A percentile compares a stretch with the other conserved stretches of the same genome.
These are phyloP conservation scores for Chaetomium fimeti DNA, from an alignment of 495 filamentous ascomycete genomes.

Conservation along the genomic window DNA sequence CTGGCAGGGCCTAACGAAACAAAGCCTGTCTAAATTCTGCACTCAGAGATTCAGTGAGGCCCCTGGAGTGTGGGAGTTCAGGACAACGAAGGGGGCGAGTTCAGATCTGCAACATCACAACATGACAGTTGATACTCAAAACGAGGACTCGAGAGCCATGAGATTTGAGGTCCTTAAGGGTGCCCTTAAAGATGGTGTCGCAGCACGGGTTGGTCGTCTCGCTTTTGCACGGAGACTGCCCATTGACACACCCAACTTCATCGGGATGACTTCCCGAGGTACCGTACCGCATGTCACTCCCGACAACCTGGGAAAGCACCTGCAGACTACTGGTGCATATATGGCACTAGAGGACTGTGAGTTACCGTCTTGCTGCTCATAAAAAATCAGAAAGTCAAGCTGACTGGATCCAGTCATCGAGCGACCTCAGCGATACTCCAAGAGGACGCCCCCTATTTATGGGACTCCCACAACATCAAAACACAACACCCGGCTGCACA, in stretches of 20 bases:
- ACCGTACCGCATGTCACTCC: slow-evolving; percentile 82
- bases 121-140: slow-evolving; percentile 26
- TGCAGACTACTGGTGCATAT: slow-evolving; percentile 66
- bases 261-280: slow-evolving; percentile 78
- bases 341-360: slow-evolving; percentile 91
- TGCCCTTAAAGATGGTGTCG: slow-evolving; percentile 34
- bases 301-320: slow-evolving; percentile 69
- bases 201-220: slow-evolving; percentile 62
- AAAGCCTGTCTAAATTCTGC: not conserved
- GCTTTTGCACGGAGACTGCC: slow-evolving; percentile 56
- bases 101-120: slow-evolving; percentile 1
- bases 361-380: slow-evolving; percentile 24
- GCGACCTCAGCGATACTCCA: slow-evolving; percentile 51
- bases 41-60: not conserved
- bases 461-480: slow-evolving; percentile 36
- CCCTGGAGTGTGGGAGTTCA: not conserved
- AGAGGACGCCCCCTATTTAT: slow-evolving; percentile 43
- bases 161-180: slow-evolving; percentile 45
- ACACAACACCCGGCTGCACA: slow-evolving; percentile 58
- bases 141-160: slow-evolving; percentile 27
- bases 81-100: not conserved
- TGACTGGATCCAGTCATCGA: slow-evolving; percentile 67
- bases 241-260: slow-evolving; percentile 76
- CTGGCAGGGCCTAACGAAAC: not conserved
- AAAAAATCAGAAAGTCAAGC: slow-evolving; percentile 20